Evolutionary conservation across 495 filamentous ascomycete species (phyloP), one percentile per base, ranked within the genome.

Genomic region (Penicillium lagena): DNA sequence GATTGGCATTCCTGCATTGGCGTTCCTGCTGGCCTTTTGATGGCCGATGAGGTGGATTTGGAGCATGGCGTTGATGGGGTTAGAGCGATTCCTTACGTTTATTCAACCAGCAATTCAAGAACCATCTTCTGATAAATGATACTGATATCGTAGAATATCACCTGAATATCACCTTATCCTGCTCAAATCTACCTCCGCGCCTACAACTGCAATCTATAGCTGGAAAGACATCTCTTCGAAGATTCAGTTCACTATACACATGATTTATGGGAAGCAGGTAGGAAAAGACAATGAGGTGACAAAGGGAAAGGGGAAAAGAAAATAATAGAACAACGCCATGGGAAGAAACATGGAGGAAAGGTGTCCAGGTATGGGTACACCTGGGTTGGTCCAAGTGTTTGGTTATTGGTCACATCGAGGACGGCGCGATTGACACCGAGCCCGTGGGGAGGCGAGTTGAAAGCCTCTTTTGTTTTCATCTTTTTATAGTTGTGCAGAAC

Each of bases 321-420:
- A 49, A 61, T 61, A 58, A 61, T 56, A 56, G 44, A 52, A 61
- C 58, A 61, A 61, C 58, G 58, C 58, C 58, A 61, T 61, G 55
- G 47, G 55, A 56, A 55, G 53, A 58, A 58, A 53, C 49, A 55
- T 55, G 51, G 52, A 48, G 41, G 32, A 12, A 42, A 58, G 22
- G 22, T 6, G 0, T 4, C 22, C 22, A 22, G 4, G 22, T 22
- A 50, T 57, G 58, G 50, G 52, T 61, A 61, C 55, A 58, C 58
- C 55, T 52, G 37, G 45, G 49, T 46, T 13, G 54, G 39, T 56
- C 47, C 41, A 52, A 58, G 45, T 42, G 43, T 49, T 34, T 34
- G n/a, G 6, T 17, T 22, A 22, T 22, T 22, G 22, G 51, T 53
- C 54, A 55, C 44, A 50, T 39, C 43, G 42, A 51, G 36, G 43